Evolutionary conservation across 306 rosid genomes (phyloP), one percentile per base, ranked within the genome.

Genomic region (Dalbergia oliveri): DNA sequence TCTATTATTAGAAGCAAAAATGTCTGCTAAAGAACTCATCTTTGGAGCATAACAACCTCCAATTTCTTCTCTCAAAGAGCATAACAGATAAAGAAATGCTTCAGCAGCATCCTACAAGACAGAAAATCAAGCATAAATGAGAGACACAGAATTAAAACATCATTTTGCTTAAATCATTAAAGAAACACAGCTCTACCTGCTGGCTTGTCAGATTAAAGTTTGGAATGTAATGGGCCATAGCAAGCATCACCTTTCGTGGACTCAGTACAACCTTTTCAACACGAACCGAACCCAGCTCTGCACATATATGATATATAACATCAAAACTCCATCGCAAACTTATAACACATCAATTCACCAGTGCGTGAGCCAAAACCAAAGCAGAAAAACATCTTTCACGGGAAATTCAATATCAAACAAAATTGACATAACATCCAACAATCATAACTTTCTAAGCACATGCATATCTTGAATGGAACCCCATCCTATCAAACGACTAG

Each of bases 81-180:
- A 80, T 69, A 93, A 75, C 81, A 95, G 89, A 86, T 95, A 97
- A 84, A 88, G 91, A 63, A 95, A 89, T 11, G 97, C 99, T 86
- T 93, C 98, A 79, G 98, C 98, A 35, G 99, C 94, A 89, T 95
- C 99, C 99, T 95, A 82, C 81, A 85, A 61, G 37, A 69, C 23
- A 78, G 62, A 73, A 57, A 75, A 23, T 69, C 4, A 76, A 79
- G 31, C 51, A 59, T 31, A 41, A 67, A 53, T 43, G 49, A 85
- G 49, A 85, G 79, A 62, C 51, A 77, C 56, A 21, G 39, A 63
- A 72, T 49, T 44, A 82, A 53, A 84, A 44, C 45, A 67, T 19
- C 12, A 72, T 66, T n/a, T 13, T 11, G n/a, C 60, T 75, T 58
- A 57, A 50, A 34, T 31, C 78, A 62, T 53, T 9, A 43, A 33